Evolutionary conservation across 2,329 filamentous ascomycete species (phyloP), one percentile per base, ranked within the genome.

Genomic region (Botryotinia convoluta): DNA sequence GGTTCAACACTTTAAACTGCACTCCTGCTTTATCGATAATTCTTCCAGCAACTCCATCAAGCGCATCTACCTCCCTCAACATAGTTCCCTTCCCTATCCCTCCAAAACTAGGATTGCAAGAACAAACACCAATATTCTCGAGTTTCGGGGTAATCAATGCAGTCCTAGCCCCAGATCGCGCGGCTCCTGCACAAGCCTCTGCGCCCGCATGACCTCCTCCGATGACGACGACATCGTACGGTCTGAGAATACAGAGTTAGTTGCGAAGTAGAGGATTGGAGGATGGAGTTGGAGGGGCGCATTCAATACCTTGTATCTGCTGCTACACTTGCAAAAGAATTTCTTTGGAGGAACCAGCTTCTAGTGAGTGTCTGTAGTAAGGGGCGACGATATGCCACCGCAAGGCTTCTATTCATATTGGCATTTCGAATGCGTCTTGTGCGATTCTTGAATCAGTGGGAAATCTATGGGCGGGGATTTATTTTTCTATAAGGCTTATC

Each of bases 11-110:
- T 76, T 93, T 91, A 82, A 98, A 99, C 81, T 98, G 95, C n/a
- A 98, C 89, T 9, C 94, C 96, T 4, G 96, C 92, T 81, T 96
- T 95, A 84, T 99, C 96, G 74, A 97, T 94, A 35, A 98, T 91
- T 51, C 93, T 89, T 0, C 94, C 95, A 0, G 94, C 92, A 32
- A 99, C 85, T 0, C 96, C 96, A 80, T 98, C 96, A 74, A 99
- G 86, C 0, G 96, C 96, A 84, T 99, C 96, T 45, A 99, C 91
- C 83, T 99, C 96, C 60, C 95, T 91, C 69, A 99, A 86, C 85
- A 99, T 98, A 16, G 93, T 98, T 26, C 96, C 96, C 82, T 99
- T 99, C 62, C 96, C 96, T 78, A 99, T 98, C n/a, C 96, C 96
- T 57, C 96, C 96, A 80, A 99, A 97, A 76, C 94, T 97, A 2